phyloP scores from a whole-genome alignment of 148 eudicot genomes.

The Persicaria tinctoria region DNA sequence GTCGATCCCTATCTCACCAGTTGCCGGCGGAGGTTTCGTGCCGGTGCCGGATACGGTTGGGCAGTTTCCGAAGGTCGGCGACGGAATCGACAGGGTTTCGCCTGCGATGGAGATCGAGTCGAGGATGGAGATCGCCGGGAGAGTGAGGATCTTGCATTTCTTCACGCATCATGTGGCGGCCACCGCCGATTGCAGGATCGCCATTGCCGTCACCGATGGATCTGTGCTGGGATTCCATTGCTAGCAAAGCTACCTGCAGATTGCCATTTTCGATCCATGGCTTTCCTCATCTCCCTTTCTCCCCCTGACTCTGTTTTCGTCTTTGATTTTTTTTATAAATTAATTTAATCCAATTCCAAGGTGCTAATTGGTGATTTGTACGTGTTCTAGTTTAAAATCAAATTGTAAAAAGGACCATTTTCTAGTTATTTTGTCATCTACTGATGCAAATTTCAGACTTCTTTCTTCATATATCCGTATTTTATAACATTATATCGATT shows the following conservation, averaged over 20 bases:
- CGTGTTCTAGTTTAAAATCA: too few relatives aligned
- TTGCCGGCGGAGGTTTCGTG: background rate
- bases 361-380: too few relatives aligned
- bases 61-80: background rate
- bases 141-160: background rate
- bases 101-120: conserved; percentile 11
- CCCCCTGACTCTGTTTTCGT: background rate
- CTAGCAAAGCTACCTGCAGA: background rate
- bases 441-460: too few relatives aligned
- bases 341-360: too few relatives aligned
- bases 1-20: conserved; percentile 42
- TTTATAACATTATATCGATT: too few relatives aligned
- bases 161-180: conserved; percentile 8
- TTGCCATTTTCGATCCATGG: background rate
- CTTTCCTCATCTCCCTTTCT: background rate
- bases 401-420: too few relatives aligned
- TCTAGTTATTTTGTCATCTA: too few relatives aligned
- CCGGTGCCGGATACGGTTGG: background rate
- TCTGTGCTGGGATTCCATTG: conserved; percentile 13
- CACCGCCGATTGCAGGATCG: conserved; percentile 1
- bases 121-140: conserved; percentile 8
- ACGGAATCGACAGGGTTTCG: conserved; percentile 11
- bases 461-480: too few relatives aligned
- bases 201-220: conserved; percentile 7
- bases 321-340: background rate